Percentiles rank a stretch among this genome's conserved stretches.
phyloP scores from a whole-genome alignment of 169 alveolate species.

The Amoebophrya sp. region DNA sequence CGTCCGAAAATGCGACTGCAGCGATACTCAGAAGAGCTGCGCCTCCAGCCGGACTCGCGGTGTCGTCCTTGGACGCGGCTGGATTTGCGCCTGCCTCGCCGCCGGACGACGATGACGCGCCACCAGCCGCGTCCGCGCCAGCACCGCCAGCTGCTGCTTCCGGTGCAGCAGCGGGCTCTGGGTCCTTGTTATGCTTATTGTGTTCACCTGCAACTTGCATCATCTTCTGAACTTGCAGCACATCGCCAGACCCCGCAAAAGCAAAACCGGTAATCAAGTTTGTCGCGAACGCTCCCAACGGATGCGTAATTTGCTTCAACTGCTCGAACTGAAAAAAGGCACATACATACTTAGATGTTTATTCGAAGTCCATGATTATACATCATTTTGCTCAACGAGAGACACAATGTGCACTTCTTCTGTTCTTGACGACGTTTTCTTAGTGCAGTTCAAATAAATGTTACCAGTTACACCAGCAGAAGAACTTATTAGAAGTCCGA shows the following conservation, averaged over 20 bases:
- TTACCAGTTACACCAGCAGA: no score
- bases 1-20: constrained; percentile 50
- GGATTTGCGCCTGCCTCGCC: constrained; percentile 34
- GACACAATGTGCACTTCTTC: no score
- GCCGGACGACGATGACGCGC: no score
- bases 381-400: no score
- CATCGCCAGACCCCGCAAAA: constrained; percentile 97
- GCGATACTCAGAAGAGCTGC: constrained; percentile 48
- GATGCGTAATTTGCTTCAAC: constrained; percentile 39
- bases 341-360: no score
- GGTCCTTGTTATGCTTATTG: constrained; percentile 37
- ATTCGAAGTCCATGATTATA: no score
- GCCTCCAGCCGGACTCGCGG: constrained; percentile 31
- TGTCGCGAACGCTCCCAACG: constrained; percentile 61
- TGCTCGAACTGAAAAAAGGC: neutral
- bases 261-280: constrained; percentile 87
- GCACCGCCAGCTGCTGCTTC: constrained; percentile 44
- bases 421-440: no score
- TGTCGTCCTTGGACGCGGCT: constrained; percentile 40
- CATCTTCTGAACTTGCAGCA: constrained; percentile 86
- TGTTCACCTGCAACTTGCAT: constrained; percentile 79
- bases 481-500: no score
- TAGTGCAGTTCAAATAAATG: neutral
- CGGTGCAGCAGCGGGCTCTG: constrained; percentile 43
- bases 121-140: constrained; percentile 38